Conservation (phyloP, 2,329 filamentous ascomycete genomes). For the Colletotrichum coccodes region DNA sequence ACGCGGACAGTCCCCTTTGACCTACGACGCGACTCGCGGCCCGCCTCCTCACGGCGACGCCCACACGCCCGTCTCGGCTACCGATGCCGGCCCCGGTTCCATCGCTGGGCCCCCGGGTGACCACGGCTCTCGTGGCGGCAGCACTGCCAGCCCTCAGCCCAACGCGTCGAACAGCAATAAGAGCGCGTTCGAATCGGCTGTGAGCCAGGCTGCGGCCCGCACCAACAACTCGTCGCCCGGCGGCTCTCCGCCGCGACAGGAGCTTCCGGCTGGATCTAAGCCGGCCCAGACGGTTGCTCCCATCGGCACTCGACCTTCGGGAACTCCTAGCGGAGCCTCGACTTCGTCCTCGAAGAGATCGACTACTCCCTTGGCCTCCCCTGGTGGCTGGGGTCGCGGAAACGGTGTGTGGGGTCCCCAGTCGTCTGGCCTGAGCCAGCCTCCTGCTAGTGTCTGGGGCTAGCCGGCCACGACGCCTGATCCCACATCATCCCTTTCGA, state of each 20-base stretch:
- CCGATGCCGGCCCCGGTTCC: conserved; percentile 48
- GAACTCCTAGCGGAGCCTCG: conserved; percentile 57
- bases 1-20: conserved; percentile 82
- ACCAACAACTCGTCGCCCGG: conserved; percentile 88
- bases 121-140: conserved; percentile 79
- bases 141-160: conserved; percentile 84
- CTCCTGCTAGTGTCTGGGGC: conserved; percentile 95
- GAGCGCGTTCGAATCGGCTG: conserved; percentile 68
- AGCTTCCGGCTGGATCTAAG: conserved; percentile 64
- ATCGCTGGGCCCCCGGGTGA: conserved; percentile 60
- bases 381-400: conserved; percentile 82
- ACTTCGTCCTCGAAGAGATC: conserved; percentile 76
- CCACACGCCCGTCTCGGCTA: conserved; percentile 53
- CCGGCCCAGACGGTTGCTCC: conserved; percentile 79
- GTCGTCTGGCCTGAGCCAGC: conserved; percentile 78
- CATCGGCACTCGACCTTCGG: conserved; percentile 88
- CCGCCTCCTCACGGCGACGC: conserved; percentile 59
- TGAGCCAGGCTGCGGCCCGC: conserved; percentile 78
- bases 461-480: conserved; percentile 52
- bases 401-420: conserved; percentile 83
- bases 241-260: conserved; percentile 79
- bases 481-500: not conserved
- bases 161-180: conserved; percentile 65
- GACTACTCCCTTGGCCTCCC: conserved; percentile 92
- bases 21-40: conserved; percentile 67